Percentiles rank a stretch among this genome's conserved stretches.
Conservation (phyloP, 129 eudicot genomes). For the Chrysanthemum lavandulifolium region DNA sequence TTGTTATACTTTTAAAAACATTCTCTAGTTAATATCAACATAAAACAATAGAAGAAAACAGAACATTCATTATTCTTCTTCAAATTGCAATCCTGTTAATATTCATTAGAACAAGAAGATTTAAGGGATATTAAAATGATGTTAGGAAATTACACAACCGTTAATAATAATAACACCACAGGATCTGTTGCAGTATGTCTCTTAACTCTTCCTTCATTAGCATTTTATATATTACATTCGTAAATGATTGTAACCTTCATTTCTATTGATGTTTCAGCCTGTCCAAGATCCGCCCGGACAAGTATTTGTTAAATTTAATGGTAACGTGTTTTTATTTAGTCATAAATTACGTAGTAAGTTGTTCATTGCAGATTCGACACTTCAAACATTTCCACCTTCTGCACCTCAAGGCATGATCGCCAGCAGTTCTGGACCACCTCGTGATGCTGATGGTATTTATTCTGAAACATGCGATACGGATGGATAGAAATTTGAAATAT, state of each 20-base stretch:
- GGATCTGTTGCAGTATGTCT: conserved; percentile 77
- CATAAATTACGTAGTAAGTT: not conserved
- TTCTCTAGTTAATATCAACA: too few species aligned
- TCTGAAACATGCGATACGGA: too few species aligned
- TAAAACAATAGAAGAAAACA: too few species aligned
- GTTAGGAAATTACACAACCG: conserved; percentile 77
- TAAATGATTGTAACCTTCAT: not conserved
- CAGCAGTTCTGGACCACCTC: too few species aligned
- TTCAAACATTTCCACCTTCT: too few species aligned
- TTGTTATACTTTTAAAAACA: too few species aligned
- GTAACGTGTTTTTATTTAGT: conserved; percentile 25
- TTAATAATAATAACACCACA: conserved; percentile 42
- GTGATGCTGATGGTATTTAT: too few species aligned
- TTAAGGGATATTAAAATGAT: conserved; percentile 43
- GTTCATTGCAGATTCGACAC: too few species aligned
- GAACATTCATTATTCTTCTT: not conserved
- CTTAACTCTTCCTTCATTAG: not conserved
- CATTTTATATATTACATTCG: not conserved
- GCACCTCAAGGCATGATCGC: too few species aligned
- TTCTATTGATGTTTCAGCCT: conserved; percentile 43
- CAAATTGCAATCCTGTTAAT: not conserved
- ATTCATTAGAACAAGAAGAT: not conserved
- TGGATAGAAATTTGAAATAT: too few species aligned
- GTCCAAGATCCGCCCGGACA: conserved; percentile 67
- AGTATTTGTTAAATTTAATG: conserved; percentile 62